phyloP scores from a whole-genome alignment of 345 rosid genomes.

The Brassica napus region DNA sequence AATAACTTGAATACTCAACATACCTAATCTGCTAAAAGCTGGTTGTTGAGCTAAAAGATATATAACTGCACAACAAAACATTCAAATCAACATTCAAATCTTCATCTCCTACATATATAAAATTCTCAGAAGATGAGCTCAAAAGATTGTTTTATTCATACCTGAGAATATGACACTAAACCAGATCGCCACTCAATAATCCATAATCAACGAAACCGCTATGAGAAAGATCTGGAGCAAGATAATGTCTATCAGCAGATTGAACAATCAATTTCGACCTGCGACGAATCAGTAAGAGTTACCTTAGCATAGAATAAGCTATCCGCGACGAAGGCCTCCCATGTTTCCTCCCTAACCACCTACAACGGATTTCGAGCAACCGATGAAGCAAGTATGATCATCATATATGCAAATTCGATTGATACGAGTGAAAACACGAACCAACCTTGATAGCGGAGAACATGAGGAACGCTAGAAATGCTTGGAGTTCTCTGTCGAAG shows the following conservation, averaged over 20 bases:
- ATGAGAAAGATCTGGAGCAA: slow-evolving; percentile 59
- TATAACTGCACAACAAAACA: slow-evolving; percentile 51
- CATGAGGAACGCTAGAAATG: slow-evolving; percentile 57
- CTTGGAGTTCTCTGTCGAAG: slow-evolving; percentile 78
- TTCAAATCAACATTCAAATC: slow-evolving; percentile 16
- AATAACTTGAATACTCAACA: slow-evolving; percentile 12
- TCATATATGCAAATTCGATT: neutral
- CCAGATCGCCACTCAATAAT: slow-evolving; percentile 77
- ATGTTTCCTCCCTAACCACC: slow-evolving; percentile 71
- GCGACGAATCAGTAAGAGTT: neutral
- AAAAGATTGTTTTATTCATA: neutral
- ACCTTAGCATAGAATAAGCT: slow-evolving; percentile 71
- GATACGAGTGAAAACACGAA: neutral
- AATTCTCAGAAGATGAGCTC: neutral
- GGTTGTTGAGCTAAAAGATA: slow-evolving; percentile 74
- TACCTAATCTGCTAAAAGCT: slow-evolving; percentile 66
- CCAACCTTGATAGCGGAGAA: slow-evolving; percentile 64
- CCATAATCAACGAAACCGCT: slow-evolving; percentile 58
- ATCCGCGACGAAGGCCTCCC: slow-evolving; percentile 76
- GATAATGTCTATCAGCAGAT: too few species aligned
- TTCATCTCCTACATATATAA: neutral
- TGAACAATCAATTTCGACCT: too few species aligned
- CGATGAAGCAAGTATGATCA: neutral
- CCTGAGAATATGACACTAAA: slow-evolving; percentile 65
- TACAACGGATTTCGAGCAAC: slow-evolving; percentile 26